Percentiles rank a stretch among this genome's conserved stretches.
Conservation (phyloP, 768 basidiomycete species). For the Tricholomella constricta region DNA sequence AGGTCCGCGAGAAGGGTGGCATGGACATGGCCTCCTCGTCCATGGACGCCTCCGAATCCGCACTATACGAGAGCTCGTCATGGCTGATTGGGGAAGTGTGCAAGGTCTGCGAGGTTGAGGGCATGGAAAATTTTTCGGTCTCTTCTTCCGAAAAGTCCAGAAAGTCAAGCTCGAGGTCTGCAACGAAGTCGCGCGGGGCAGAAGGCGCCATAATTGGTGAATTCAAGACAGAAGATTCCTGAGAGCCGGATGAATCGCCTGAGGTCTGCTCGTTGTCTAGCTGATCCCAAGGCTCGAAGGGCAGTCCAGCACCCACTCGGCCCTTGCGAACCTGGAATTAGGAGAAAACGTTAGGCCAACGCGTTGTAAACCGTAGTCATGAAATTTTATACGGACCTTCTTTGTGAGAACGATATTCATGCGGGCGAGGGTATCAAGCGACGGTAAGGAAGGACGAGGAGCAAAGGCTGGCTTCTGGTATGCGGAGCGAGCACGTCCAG, state of each 20-base stretch:
- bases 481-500: slow-evolving; percentile 36
- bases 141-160: slow-evolving; percentile 24
- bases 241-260: slow-evolving; percentile 15
- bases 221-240: slow-evolving; percentile 7
- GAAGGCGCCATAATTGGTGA: slow-evolving; percentile 2
- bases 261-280: slow-evolving; percentile 22
- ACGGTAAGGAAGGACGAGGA: slow-evolving; percentile 53
- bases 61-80: slow-evolving; percentile 14
- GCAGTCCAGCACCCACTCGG: slow-evolving; percentile 51
- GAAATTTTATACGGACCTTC: slow-evolving; percentile 36
- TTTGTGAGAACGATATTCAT: slow-evolving; percentile 48
- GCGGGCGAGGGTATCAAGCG: slow-evolving; percentile 47
- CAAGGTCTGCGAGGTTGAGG: neutral
- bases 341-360: neutral
- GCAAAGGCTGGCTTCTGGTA: slow-evolving; percentile 50
- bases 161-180: slow-evolving; percentile 19
- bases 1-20: slow-evolving; percentile 30
- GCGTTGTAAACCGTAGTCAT: neutral
- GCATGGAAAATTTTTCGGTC: neutral
- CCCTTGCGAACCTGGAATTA: slow-evolving; percentile 50
- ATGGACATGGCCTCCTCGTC: slow-evolving; percentile 20
- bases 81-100: slow-evolving; percentile 2
- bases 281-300: slow-evolving; percentile 57
- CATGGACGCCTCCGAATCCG: slow-evolving; percentile 19
- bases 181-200: slow-evolving; percentile 18